Conservation (phyloP, 1,284 basidiomycete genomes). For the Paramarasmius palmivorus region DNA sequence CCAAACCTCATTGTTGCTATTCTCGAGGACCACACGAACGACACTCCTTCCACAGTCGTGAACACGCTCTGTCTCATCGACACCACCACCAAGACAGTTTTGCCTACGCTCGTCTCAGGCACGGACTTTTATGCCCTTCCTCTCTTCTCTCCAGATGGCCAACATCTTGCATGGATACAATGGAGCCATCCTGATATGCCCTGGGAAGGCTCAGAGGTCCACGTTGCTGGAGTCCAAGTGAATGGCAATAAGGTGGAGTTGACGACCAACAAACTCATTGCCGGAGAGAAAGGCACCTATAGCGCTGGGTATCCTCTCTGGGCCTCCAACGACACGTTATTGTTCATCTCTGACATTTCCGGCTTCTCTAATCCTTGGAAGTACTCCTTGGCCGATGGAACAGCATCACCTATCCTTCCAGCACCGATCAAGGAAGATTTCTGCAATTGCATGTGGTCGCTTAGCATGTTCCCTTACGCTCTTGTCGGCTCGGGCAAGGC, state of each 20-base stretch:
- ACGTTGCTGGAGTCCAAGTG: constrained; percentile 45
- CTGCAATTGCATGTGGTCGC: constrained; percentile 53
- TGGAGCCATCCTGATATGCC: constrained; percentile 85
- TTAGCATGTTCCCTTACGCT: constrained; percentile 53
- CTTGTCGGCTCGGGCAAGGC: constrained; percentile 43
- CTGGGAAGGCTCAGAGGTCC: constrained; percentile 70
- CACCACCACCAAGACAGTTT: constrained; percentile 38
- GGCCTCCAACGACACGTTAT: constrained; percentile 55
- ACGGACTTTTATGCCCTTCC: constrained; percentile 70
- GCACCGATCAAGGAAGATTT: constrained; percentile 58
- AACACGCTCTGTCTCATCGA: constrained; percentile 62
- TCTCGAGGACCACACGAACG: constrained; percentile 69
- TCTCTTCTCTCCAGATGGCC: constrained; percentile 68
- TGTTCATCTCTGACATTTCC: constrained; percentile 70
- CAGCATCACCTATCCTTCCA: constrained; percentile 43
- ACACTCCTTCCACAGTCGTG: constrained; percentile 52
- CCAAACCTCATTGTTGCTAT: constrained; percentile 52
- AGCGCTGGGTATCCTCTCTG: constrained; percentile 61
- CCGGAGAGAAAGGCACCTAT: constrained; percentile 47
- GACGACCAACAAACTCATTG: constrained; percentile 38
- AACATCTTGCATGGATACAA: constrained; percentile 65
- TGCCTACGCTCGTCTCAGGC: constrained; percentile 45
- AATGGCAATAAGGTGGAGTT: constrained; percentile 29
- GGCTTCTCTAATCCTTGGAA: constrained; percentile 73
- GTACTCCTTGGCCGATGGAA: constrained; percentile 36